phyloP scores from a whole-genome alignment of 768 basidiomycete species.

The Lactarius pseudohatsudake region DNA sequence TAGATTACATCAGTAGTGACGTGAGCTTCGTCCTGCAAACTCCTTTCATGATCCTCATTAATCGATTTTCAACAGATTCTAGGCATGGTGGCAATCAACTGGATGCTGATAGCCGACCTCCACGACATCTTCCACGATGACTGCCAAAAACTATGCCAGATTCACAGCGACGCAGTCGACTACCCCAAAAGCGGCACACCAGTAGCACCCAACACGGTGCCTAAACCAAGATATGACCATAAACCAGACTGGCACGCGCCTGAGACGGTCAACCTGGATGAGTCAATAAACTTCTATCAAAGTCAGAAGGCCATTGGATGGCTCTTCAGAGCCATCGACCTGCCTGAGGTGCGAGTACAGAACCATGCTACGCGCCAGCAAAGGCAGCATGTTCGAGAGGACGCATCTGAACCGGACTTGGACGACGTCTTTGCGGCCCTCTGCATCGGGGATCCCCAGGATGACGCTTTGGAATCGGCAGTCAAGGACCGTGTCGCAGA shows the following conservation, averaged over 20 bases:
- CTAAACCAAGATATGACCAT: constrained; percentile 40
- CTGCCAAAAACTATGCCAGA: constrained; percentile 52
- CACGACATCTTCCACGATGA: constrained; percentile 49
- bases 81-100: constrained; percentile 61
- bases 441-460: constrained; percentile 13
- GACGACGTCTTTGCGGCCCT: constrained; percentile 27
- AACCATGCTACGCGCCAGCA: constrained; percentile 29
- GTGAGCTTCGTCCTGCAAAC: neutral
- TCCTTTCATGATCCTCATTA: neutral
- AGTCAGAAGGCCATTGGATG: constrained; percentile 58
- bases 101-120: constrained; percentile 66
- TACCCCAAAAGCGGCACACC: constrained; percentile 53
- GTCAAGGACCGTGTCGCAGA: constrained; percentile 30
- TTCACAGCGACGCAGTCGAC: constrained; percentile 68
- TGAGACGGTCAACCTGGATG: constrained; percentile 46
- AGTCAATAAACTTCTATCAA: constrained; percentile 42
- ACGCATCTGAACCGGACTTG: constrained; percentile 35
- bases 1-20: constrained; percentile 67
- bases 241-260: constrained; percentile 69
- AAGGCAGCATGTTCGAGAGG: constrained; percentile 29
- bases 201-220: constrained; percentile 39
- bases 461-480: constrained; percentile 19
- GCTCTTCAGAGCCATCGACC: constrained; percentile 60
- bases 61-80: constrained; percentile 44
- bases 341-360: constrained; percentile 39